A percentile compares a stretch with the other conserved stretches of the same genome.
phyloP scores from a whole-genome alignment of 305 asterid species.

The Fraxinus dipetala region DNA sequence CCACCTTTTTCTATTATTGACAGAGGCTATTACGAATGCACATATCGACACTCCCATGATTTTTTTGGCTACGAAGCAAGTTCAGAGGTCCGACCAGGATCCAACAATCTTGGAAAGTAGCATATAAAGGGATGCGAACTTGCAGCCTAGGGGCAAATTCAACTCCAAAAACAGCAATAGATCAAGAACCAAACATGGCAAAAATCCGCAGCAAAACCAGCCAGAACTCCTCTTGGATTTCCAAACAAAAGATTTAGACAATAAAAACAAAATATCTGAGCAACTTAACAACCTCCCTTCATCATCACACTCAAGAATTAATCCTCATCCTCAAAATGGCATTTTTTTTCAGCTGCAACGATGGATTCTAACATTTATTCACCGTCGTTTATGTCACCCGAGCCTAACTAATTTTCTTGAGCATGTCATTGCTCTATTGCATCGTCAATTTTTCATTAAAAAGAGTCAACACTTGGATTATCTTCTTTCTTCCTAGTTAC shows the following conservation, averaged over 20 bases:
- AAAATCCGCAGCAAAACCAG: neutral
- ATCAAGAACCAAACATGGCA: constrained; percentile 27
- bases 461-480: too few species aligned
- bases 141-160: constrained; percentile 35
- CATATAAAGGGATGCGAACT: constrained; percentile 63
- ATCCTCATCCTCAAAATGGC: constrained; percentile 16
- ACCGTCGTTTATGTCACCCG: constrained; percentile 25
- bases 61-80: constrained; percentile 67
- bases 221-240: constrained; percentile 30
- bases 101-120: constrained; percentile 47
- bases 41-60: constrained; percentile 48
- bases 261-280: constrained; percentile 22
- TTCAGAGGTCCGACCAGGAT: constrained; percentile 58
- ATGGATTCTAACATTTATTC: constrained; percentile 7
- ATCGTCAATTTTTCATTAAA: too few species aligned
- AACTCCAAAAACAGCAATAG: constrained; percentile 5
- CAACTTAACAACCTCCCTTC: neutral
- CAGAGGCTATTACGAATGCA: constrained; percentile 77
- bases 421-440: too few species aligned
- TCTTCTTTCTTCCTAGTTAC: too few species aligned
- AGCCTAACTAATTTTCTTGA: constrained; percentile 19
- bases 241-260: constrained; percentile 40
- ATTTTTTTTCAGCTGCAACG: constrained; percentile 16
- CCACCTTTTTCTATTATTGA: constrained; percentile 1
- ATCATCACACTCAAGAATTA: neutral